These are phyloP conservation scores for Paraphoma sp. DNA, from an alignment of 2,329 filamentous ascomycete species.

Conservation along the genomic window DNA sequence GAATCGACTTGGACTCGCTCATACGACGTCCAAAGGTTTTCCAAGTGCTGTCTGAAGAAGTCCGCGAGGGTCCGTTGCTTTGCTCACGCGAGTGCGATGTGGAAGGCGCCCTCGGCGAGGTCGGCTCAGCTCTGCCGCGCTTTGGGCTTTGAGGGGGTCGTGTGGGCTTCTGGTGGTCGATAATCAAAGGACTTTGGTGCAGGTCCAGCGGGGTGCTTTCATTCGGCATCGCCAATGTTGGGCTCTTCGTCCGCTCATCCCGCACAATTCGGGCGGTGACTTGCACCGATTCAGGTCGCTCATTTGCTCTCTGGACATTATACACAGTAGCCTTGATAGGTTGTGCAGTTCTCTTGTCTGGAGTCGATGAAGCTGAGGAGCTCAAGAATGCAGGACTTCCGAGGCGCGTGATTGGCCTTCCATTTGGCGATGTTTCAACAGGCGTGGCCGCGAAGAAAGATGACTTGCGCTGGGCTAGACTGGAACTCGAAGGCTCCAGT, in stretches of 20 bases:
- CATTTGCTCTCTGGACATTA: slow-evolving; percentile 48
- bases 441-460: slow-evolving; percentile 47
- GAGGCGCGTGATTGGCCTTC: slow-evolving; percentile 33
- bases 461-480: slow-evolving; percentile 47
- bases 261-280: slow-evolving; percentile 86
- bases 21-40: slow-evolving; percentile 44
- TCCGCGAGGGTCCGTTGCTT: slow-evolving; percentile 38
- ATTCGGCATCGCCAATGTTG: slow-evolving; percentile 46
- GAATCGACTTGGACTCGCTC: slow-evolving; percentile 44
- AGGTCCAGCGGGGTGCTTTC: slow-evolving; percentile 62
- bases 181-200: slow-evolving; percentile 64
- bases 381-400: slow-evolving; percentile 38
- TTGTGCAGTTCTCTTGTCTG: slow-evolving; percentile 32
- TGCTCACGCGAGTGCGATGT: slow-evolving; percentile 42
- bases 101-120: slow-evolving; percentile 38
- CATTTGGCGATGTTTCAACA: slow-evolving; percentile 34
- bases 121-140: slow-evolving; percentile 37
- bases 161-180: slow-evolving; percentile 65
- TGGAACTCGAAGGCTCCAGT: slow-evolving; percentile 35
- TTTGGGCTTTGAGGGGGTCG: slow-evolving; percentile 33
- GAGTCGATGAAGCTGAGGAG: slow-evolving; percentile 33
- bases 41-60: slow-evolving; percentile 51
- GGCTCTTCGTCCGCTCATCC: slow-evolving; percentile 55
- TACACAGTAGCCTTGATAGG: slow-evolving; percentile 45
- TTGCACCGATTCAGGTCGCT: slow-evolving; percentile 77